Evolutionary conservation across 2,329 filamentous ascomycete species (phyloP), one percentile per base, ranked within the genome.

Genomic region (Apiospora phragmitis): DNA sequence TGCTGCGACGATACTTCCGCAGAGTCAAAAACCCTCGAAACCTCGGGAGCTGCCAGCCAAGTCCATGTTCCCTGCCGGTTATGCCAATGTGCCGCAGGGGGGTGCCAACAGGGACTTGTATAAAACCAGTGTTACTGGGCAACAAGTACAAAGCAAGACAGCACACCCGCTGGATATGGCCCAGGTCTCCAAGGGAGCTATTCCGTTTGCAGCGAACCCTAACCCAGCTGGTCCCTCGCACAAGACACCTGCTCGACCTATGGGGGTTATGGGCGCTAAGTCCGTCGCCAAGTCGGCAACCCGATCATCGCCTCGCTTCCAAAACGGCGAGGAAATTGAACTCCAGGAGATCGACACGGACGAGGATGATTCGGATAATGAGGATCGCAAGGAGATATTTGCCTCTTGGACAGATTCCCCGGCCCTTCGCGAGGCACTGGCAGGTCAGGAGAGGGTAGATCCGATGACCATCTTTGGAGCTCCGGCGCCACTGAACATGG

Each of bases 301-400:
- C 24, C 88, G 90, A 74, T 92, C 93, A 41, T 97, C 94, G 1
- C 94, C 94, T 1, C 90, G 93, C 68, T 97, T 97, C 82, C 93
- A 92, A 72, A 95, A 94, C 75, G 94, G 95, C 72, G 96, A 99
- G 71, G 89, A 89, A 68, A 98, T 99, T 77, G 92, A 96, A 75
- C 89, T 99, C 3, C 95, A 96, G 0, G 96, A 99, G 75, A 98
- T 99, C 75, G 91, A 94, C 73, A 98, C 96, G 1, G 97, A 99
- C 79, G 95, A 97, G 77, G 94, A 97, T 71, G 93, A 95, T 67
- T 93, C 95, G 7, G 89, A 92, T 51, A 88, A 90, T 18, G 83
- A 83, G 8, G 83, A 84, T 43, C 87, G 87, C 43, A 83, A 83
- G 66, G 81, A 87, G 66, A 90, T 93, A 69, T 89, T 94, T 21